These are phyloP conservation scores for Paramecium biaurelia DNA, from an alignment of 73 alveolate species.

Conservation along the genomic window DNA sequence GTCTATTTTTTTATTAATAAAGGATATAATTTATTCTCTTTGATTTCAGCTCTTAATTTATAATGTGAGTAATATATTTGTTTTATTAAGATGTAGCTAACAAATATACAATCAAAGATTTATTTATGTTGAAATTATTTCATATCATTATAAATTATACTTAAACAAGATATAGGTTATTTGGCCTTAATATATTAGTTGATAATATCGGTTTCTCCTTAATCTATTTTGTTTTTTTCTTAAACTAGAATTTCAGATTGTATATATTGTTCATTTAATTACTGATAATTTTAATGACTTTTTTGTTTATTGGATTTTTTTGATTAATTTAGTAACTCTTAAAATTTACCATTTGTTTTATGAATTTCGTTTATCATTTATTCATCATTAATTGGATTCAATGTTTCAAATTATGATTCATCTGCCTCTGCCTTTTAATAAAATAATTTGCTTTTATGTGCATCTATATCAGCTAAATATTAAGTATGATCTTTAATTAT, in stretches of 20 bases:
- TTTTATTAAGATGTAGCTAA: not conserved
- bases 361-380: not conserved
- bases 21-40: not conserved
- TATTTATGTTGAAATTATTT: not conserved
- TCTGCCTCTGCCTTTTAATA: not conserved
- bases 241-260: not conserved
- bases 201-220: not conserved
- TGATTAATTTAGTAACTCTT: not conserved
- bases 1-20: not conserved
- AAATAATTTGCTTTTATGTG: not conserved
- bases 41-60: not conserved
- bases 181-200: not conserved
- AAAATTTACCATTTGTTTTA: not conserved
- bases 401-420: not conserved
- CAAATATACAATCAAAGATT: not conserved
- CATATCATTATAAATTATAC: not conserved
- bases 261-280: not conserved
- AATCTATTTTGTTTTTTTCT: not conserved
- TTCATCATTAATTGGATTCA: not conserved
- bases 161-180: not conserved
- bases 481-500: not conserved
- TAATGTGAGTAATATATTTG: not conserved
- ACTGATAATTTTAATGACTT: not conserved
- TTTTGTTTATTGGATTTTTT: not conserved
- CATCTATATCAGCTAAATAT: not conserved